Percentiles rank a stretch among this genome's conserved stretches.
Conservation (phyloP, 805 yeast species). For the Monosporozyma unispora region DNA sequence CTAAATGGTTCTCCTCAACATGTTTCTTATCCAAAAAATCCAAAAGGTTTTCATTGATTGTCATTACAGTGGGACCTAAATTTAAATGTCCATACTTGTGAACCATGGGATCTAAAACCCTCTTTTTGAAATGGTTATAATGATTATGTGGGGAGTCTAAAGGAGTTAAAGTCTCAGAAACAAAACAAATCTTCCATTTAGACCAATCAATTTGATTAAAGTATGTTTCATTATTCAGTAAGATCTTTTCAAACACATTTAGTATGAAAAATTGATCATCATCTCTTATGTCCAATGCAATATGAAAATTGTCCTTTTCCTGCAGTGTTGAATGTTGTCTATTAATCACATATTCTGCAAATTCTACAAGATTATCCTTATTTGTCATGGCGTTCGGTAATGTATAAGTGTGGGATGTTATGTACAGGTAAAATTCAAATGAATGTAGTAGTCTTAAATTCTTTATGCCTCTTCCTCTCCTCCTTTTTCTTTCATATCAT, state of each 20-base stretch:
- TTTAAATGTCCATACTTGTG: slow-evolving; percentile 33
- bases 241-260: slow-evolving; percentile 30
- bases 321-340: slow-evolving; percentile 53
- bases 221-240: slow-evolving; percentile 36
- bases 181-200: slow-evolving; percentile 71
- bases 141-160: slow-evolving; percentile 74
- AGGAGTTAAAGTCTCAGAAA: slow-evolving; percentile 84
- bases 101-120: slow-evolving; percentile 44
- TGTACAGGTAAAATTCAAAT: neutral
- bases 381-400: neutral
- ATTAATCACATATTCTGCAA: slow-evolving; percentile 11
- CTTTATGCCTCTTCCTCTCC: too few species aligned
- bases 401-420: neutral
- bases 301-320: slow-evolving; percentile 40
- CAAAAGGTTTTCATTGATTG: slow-evolving; percentile 52
- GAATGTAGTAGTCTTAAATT: too few species aligned
- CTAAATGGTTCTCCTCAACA: slow-evolving; percentile 44
- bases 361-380: neutral
- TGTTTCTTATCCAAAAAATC: slow-evolving; percentile 40
- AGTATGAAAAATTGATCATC: slow-evolving; percentile 46
- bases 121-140: slow-evolving; percentile 61
- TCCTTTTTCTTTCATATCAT: neutral
- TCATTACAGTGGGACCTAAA: slow-evolving; percentile 47
- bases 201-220: slow-evolving; percentile 46
- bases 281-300: slow-evolving; percentile 51